Evolutionary conservation across 2,329 filamentous ascomycete genomes (phyloP), one percentile per base, ranked within the genome.

Genomic region (Talaromyces funiculosus): DNA sequence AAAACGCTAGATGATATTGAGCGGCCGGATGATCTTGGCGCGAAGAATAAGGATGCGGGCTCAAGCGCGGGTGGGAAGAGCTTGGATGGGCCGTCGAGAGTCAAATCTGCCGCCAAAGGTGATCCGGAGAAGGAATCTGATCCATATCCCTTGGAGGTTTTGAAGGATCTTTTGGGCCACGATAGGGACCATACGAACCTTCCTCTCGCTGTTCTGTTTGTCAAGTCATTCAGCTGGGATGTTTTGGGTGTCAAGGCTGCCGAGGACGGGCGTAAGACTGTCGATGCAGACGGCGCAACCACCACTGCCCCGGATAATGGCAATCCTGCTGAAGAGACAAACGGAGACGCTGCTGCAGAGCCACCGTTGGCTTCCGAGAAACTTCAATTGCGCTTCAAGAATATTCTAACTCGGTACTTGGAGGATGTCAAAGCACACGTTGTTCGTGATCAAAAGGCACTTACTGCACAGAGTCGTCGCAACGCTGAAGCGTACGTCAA

Each of bases 401-500:
- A 89, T 65, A 87, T 99, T 31, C 78, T 99, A 29, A 88, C 83
- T 61, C 87, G 90, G 33, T 99, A 99, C 69, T 90, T 97, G 66
- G 90, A 97, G 59, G 92, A 96, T 71, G 90, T 97, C 66, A 96
- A 96, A 70, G 81, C 83, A 16, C 94, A 97, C 69, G 82, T 99
- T 31, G 74, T 92, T 31, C 88, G 90, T n/a, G 92, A 97, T 68
- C 94, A 99, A 72, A 94, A 96, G 73, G 88, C 89, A 42, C 87
- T 99, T 42, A 84, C 87, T 57, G 86, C 84, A 26, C 94, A 99
- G 76, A 91, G 90, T 58, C 90, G 92, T 64, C 92, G 93, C 67
- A 99, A 99, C 75, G 93, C 94, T 0, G 94, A 99, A 75, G 94
- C 93, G 5, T 99, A 99, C 69, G 93, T 99, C 68, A 97, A 97